Conservation (phyloP, 306 rosid species). For the Elaeagnus macrophylla region DNA sequence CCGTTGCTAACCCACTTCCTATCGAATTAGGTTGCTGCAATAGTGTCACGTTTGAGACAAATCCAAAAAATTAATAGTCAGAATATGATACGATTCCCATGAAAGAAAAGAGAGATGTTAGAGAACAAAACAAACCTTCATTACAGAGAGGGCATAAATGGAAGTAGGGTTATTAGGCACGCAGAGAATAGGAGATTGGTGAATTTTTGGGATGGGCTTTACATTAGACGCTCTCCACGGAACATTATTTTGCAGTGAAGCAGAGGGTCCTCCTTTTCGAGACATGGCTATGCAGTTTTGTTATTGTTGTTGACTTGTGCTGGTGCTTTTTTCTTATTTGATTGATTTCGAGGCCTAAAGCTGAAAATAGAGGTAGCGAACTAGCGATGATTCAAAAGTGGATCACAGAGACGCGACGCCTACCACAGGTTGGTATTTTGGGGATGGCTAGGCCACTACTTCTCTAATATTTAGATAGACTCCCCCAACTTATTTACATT, state of each 20-base stretch:
- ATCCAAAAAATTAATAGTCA: background rate
- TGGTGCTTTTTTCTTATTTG: too few species aligned
- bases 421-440: too few species aligned
- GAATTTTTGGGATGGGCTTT: conserved; percentile 72
- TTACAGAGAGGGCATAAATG: conserved; percentile 51
- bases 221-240: conserved; percentile 67
- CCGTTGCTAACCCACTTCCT: conserved; percentile 63
- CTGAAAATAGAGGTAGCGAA: too few species aligned
- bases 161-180: conserved; percentile 50
- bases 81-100: background rate
- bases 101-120: conserved; percentile 1
- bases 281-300: conserved; percentile 39
- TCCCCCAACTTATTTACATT: too few species aligned
- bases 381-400: too few species aligned
- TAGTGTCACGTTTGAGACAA: conserved; percentile 5
- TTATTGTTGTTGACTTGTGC: background rate
- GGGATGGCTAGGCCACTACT: too few species aligned
- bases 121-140: conserved; percentile 43
- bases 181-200: conserved; percentile 69
- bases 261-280: conserved; percentile 36
- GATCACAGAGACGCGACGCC: too few species aligned
- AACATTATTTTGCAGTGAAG: conserved; percentile 58
- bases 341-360: too few species aligned
- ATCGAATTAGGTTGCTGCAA: conserved; percentile 66
- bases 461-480: too few species aligned